Conservation (phyloP, 148 eudicot genomes). For the Persicaria maculosa region DNA sequence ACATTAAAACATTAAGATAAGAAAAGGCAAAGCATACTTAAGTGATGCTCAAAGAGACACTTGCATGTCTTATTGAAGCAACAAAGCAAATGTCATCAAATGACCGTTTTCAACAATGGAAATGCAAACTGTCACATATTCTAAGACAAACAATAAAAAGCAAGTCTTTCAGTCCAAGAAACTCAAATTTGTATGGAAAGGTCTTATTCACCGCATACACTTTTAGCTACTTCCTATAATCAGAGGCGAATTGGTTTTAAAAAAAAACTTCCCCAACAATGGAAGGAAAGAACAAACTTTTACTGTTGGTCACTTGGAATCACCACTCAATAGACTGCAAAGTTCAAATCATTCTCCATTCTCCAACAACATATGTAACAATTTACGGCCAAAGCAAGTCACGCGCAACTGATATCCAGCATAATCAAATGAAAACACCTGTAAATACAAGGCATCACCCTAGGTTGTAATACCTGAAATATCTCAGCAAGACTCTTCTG, state of each 20-base stretch:
- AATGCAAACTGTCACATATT: not conserved
- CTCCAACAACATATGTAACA: not conserved
- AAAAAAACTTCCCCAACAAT: not conserved
- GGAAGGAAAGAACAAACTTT: not conserved
- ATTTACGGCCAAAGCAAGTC: not conserved
- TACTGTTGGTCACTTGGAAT: no score
- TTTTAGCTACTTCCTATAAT: not conserved
- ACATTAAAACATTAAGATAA: not conserved
- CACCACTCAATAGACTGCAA: not conserved
- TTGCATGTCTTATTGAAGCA: no score
- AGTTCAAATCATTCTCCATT: not conserved
- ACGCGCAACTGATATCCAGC: not conserved
- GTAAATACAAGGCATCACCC: not conserved
- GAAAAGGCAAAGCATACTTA: not conserved
- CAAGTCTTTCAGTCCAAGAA: not conserved
- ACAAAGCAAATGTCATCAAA: not conserved
- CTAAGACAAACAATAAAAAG: no score
- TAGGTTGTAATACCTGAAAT: slow-evolving; percentile 54
- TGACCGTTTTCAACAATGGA: not conserved
- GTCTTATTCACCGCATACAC: not conserved
- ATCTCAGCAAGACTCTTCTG: slow-evolving; percentile 94
- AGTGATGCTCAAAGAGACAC: not conserved
- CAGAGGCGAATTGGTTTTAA: not conserved
- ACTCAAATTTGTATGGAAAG: not conserved
- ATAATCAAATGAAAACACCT: not conserved